Percentiles rank a stretch among this genome's conserved stretches.
Conservation (phyloP, 1,139 yeast genomes). For the Hanseniaspora gamundiae region DNA sequence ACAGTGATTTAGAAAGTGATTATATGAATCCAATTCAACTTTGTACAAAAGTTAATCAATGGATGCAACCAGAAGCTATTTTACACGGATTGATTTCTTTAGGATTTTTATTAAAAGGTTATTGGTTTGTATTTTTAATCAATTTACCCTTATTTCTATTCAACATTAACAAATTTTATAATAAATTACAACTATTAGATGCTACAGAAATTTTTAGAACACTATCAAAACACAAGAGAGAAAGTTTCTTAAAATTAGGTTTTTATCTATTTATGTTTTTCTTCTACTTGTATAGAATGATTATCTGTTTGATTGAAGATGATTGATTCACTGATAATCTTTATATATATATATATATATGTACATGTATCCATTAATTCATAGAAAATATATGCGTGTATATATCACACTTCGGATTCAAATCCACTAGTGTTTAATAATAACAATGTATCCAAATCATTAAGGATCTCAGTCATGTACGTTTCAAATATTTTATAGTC, state of each 20-base stretch:
- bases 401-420: too few species aligned
- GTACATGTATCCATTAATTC: too few species aligned
- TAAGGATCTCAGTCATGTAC: background rate
- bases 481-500: background rate
- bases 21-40: conserved; percentile 94
- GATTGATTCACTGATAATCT: conserved; percentile 20
- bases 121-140: conserved; percentile 82
- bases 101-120: conserved; percentile 74
- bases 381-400: too few species aligned
- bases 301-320: conserved; percentile 80
- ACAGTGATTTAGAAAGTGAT: conserved; percentile 88
- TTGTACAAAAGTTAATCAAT: conserved; percentile 83
- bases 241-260: conserved; percentile 79
- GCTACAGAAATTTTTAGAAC: conserved; percentile 98
- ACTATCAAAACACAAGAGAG: conserved; percentile 83
- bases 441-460: background rate
- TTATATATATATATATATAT: too few species aligned
- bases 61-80: conserved; percentile 84
- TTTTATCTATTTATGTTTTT: conserved; percentile 88
- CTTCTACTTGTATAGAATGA: conserved; percentile 93
- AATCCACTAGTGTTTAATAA: background rate
- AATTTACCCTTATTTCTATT: conserved; percentile 79
- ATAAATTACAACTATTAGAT: conserved; percentile 78
- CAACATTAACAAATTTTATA: conserved; percentile 60
- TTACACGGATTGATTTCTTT: conserved; percentile 65